Base-by-base conservation (phyloP, 306 rosid species). In the Pterocarpus santalinus region DNA sequence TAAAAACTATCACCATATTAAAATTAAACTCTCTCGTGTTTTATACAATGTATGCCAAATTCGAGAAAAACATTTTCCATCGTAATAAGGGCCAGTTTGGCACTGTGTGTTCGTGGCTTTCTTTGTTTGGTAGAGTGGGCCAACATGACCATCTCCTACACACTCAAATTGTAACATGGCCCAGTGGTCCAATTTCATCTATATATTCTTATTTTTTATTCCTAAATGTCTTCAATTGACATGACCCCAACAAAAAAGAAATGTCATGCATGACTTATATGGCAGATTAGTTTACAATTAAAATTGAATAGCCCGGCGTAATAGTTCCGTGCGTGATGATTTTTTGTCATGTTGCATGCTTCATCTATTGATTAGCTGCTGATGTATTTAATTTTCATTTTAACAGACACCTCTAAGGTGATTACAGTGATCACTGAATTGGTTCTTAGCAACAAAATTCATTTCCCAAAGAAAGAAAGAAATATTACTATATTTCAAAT, bases 321-420 rank as follows among this genome's bases (percentile, higher is more conserved):
- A 75, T 71, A 81, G 81, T 75, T 67, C 74, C 66, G 65, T 55
- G 72, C 81, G 75, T 74, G 80, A 74, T 56, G 3, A 66, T 13
- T 52, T 53, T 81, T 74, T 65, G 84, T 81, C 84, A 81, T 65
- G 1, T 57, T 65, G 22, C 32, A 32, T 53, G 28, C 41, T 43
- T 43, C 2, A 43, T 41, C 8, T 38, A 8, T 49, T 78, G 3
- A 39, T 78, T 66, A 65, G 34, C 17, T 14, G 69, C 15, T 64
- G 5, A 35, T 14, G 43, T 64, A 34, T 64, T 64, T 10, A 7
- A 16, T 57, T 57, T 16, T 57, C 32, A 6, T 7, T 17, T 22
- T 22, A 57, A 22, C 63, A 57, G 63, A 8, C 22, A 13, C 65
- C 7, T 60, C 13, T 60, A 81, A 75, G 46, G 71, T 74, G 47